Evolutionary conservation across 495 filamentous ascomycete species (phyloP).

Genomic region (Lasiosphaeris hirsuta): DNA sequence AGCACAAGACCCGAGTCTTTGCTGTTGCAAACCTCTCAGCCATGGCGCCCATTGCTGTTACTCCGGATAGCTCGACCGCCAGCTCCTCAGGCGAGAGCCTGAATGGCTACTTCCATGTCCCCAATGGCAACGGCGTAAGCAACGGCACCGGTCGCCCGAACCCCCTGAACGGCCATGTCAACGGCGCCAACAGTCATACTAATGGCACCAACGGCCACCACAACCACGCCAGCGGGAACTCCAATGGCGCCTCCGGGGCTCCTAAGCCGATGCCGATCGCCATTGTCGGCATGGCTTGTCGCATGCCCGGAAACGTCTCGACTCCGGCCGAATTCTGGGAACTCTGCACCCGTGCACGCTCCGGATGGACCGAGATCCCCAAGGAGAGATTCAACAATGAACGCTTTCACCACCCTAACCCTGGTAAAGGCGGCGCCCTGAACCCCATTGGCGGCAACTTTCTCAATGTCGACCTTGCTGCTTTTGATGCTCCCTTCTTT

Average conservation of each 20-base stretch:
- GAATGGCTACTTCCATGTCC: slow-evolving; percentile 27
- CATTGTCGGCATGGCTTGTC: slow-evolving; percentile 54
- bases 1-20: slow-evolving; percentile 14
- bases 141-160: slow-evolving; percentile 26
- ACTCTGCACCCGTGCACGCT: slow-evolving; percentile 56
- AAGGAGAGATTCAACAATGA: slow-evolving; percentile 65
- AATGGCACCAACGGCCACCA: slow-evolving; percentile 15
- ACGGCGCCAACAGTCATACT: slow-evolving; percentile 15
- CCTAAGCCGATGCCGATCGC: slow-evolving; percentile 47
- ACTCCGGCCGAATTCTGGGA: slow-evolving; percentile 55
- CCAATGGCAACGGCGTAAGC: slow-evolving; percentile 25
- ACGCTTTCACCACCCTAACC: slow-evolving; percentile 72
- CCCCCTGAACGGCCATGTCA: slow-evolving; percentile 14
- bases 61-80: slow-evolving; percentile 36
- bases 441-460: slow-evolving; percentile 78
- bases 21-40: slow-evolving; percentile 25
- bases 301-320: slow-evolving; percentile 52
- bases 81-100: slow-evolving; percentile 31
- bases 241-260: slow-evolving; percentile 12
- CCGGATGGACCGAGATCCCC: slow-evolving; percentile 59
- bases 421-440: slow-evolving; percentile 67
- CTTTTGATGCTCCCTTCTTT: slow-evolving; percentile 85
- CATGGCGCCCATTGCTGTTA: slow-evolving; percentile 45
- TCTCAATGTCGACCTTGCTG: slow-evolving; percentile 64
- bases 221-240: slow-evolving; percentile 24